These are phyloP conservation scores for Diplotaxis tenuifolia DNA, from an alignment of 345 rosid species.

Conservation along the genomic window DNA sequence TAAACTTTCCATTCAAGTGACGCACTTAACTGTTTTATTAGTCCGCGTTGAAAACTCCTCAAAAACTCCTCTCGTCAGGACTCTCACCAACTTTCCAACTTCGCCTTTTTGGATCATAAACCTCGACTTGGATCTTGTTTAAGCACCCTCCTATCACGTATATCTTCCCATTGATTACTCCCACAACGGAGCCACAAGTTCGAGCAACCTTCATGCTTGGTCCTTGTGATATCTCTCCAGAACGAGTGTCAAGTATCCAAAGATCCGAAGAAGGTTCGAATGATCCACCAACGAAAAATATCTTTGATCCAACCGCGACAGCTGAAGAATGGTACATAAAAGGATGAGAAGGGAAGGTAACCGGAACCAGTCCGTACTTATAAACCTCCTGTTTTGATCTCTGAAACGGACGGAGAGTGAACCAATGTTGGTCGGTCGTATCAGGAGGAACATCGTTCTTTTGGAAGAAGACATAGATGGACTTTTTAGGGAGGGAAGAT, in stretches of 20 bases:
- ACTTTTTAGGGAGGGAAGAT: conserved; percentile 43
- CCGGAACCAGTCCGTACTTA: conserved; percentile 34
- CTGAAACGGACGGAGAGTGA: conserved; percentile 5
- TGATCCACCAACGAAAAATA: conserved; percentile 67
- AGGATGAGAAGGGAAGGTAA: conserved; percentile 44
- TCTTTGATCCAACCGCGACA: conserved; percentile 45
- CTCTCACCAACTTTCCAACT: conserved; percentile 44
- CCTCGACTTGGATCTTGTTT: conserved; percentile 68
- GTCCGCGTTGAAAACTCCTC: conserved; percentile 37
- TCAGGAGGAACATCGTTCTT: background rate
- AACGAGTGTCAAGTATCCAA: conserved; percentile 70
- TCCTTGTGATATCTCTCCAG: conserved; percentile 45
- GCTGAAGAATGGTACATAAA: conserved; percentile 45
- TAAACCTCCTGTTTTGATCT: background rate
- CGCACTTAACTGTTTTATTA: background rate
- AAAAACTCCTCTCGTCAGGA: conserved; percentile 24
- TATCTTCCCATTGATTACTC: conserved; percentile 34
- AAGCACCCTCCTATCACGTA: conserved; percentile 55
- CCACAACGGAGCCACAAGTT: conserved; percentile 53
- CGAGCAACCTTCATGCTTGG: conserved; percentile 57
- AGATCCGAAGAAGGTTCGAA: conserved; percentile 49
- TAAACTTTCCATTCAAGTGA: conserved; percentile 39
- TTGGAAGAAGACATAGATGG: conserved; percentile 40
- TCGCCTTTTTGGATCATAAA: conserved; percentile 41
- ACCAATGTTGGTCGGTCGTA: conserved; percentile 9